Evolutionary conservation across 2,329 filamentous ascomycete species (phyloP).

Genomic region (Acrodontium crateriforme): DNA sequence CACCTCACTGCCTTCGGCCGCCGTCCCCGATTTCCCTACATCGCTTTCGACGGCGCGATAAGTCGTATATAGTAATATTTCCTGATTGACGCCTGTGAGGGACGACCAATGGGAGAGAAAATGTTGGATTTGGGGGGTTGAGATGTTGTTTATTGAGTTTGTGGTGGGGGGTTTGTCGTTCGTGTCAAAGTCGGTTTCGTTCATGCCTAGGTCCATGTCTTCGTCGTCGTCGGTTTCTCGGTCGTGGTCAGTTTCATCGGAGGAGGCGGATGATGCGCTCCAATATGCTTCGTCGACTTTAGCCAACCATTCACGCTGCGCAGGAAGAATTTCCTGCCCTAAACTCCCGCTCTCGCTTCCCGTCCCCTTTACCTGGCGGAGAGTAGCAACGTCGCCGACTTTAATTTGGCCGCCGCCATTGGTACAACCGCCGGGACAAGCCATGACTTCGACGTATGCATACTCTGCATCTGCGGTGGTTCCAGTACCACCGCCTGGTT

Average conservation of each 20-base stretch:
- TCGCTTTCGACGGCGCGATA: constrained; percentile 91
- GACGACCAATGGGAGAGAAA: constrained; percentile 63
- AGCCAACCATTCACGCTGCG: constrained; percentile 75
- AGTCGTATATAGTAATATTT: constrained; percentile 67
- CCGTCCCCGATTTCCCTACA: constrained; percentile 58
- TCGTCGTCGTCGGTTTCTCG: constrained; percentile 6
- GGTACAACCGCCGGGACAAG: constrained; percentile 95
- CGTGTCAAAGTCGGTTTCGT: constrained; percentile 2
- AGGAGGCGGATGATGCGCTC: constrained; percentile 16
- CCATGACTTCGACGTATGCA: constrained; percentile 97
- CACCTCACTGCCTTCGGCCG: constrained; percentile 48
- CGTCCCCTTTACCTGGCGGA: constrained; percentile 21
- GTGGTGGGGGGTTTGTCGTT: constrained; percentile 3
- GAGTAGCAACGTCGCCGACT: constrained; percentile 54
- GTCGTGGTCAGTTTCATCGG: constrained; percentile 3
- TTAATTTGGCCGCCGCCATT: constrained; percentile 96
- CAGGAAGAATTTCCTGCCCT: constrained; percentile 38
- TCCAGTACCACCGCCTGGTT: constrained; percentile 30
- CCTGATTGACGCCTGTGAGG: constrained; percentile 54
- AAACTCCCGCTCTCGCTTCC: constrained; percentile 22
- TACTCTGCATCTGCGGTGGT: constrained; percentile 35
- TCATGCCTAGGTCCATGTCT: constrained; percentile 6
- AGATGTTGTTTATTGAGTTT: constrained; percentile 38
- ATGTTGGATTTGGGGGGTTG: constrained; percentile 49
- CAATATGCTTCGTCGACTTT: constrained; percentile 48